phyloP scores from a whole-genome alignment of 495 filamentous ascomycete genomes.

The Penicilliopsis zonata region DNA sequence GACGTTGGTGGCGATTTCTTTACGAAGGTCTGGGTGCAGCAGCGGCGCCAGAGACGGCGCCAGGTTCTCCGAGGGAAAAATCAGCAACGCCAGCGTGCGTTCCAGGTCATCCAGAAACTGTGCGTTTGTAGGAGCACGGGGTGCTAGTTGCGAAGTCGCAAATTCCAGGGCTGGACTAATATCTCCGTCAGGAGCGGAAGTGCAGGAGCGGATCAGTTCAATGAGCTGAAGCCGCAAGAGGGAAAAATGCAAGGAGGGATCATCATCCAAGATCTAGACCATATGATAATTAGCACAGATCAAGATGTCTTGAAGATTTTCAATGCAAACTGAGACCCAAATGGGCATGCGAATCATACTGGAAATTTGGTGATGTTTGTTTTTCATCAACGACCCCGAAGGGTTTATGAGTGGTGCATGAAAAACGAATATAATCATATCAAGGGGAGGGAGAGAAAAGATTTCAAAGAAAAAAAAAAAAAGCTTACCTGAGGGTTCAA shows the following conservation, averaged over 20 bases:
- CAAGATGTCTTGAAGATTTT: no score
- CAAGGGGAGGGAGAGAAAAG: slow-evolving; percentile 20
- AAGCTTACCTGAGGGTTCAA: slow-evolving; percentile 74
- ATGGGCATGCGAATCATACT: slow-evolving; percentile 87
- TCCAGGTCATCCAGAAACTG: slow-evolving; percentile 83
- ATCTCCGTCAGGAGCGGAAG: slow-evolving; percentile 49
- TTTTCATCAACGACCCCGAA: slow-evolving; percentile 81
- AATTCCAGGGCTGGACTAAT: slow-evolving; percentile 77
- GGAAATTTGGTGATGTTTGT: slow-evolving; percentile 89
- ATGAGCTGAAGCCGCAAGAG: slow-evolving; percentile 85
- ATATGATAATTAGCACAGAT: slow-evolving; percentile 18
- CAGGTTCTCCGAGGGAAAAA: slow-evolving; percentile 70
- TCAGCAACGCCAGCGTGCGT: slow-evolving; percentile 80
- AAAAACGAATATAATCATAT: slow-evolving; percentile 95
- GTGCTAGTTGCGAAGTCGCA: slow-evolving; percentile 74
- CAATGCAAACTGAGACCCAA: no score
- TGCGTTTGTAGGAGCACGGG: slow-evolving; percentile 69
- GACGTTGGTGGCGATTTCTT: slow-evolving; percentile 66
- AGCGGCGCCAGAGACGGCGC: slow-evolving; percentile 63
- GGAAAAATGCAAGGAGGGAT: slow-evolving; percentile 79
- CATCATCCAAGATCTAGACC: slow-evolving; percentile 70
- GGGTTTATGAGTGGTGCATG: slow-evolving; percentile 99
- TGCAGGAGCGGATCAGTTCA: slow-evolving; percentile 77
- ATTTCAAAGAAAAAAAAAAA: slow-evolving; percentile 4
- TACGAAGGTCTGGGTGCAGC: slow-evolving; percentile 69